Conservation (phyloP, 2,329 filamentous ascomycete species). For the Elsinoe batatas region DNA sequence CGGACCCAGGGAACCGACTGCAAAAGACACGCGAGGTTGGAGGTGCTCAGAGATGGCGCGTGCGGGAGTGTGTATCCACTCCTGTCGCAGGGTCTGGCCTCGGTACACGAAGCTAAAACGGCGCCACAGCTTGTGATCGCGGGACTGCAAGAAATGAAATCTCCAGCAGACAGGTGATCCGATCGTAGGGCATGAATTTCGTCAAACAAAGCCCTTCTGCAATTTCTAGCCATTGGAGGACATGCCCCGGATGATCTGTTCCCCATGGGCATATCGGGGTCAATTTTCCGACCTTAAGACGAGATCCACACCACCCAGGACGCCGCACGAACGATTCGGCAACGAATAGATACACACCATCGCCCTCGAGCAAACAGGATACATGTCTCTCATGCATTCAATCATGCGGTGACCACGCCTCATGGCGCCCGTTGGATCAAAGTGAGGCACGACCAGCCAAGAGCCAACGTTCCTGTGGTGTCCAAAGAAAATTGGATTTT, state of each 20-base stretch:
- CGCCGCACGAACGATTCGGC: conserved; percentile 5
- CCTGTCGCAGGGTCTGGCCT: background rate
- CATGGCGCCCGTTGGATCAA: background rate
- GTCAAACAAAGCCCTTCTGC: no score
- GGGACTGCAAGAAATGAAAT: background rate
- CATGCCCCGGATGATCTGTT: conserved; percentile 8
- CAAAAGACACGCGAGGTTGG: background rate
- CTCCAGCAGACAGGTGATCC: no score
- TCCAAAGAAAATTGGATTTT: background rate
- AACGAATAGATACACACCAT: background rate
- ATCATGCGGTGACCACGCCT: background rate
- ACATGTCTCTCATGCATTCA: background rate
- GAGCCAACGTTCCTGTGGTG: no score
- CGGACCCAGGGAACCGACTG: background rate
- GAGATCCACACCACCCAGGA: background rate
- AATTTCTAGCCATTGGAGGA: background rate
- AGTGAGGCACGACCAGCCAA: no score
- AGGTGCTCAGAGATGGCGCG: background rate
- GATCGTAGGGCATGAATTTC: no score
- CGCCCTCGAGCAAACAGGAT: background rate
- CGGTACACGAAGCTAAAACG: background rate
- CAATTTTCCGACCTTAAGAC: background rate
- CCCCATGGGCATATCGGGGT: conserved; percentile 6
- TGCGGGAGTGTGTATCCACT: background rate
- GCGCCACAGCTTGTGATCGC: background rate